A percentile compares a stretch with the other conserved stretches of the same genome.
Conservation (phyloP, 2,329 filamentous ascomycete genomes). For the Hypoxylon sp. region DNA sequence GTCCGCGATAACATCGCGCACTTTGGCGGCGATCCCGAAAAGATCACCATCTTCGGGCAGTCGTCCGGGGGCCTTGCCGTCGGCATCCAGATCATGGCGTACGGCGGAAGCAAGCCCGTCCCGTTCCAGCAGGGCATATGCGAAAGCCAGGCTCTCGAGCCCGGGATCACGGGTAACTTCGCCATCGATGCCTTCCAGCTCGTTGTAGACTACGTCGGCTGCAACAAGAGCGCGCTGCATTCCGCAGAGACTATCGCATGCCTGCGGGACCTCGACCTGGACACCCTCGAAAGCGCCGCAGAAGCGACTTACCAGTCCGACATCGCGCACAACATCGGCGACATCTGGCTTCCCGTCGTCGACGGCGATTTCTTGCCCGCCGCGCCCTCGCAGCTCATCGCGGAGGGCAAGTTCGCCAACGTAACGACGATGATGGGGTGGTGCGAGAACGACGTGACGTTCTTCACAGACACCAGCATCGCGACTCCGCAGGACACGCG, state of each 20-base stretch:
- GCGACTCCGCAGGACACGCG: constrained; percentile 58
- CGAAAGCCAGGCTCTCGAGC: constrained; percentile 65
- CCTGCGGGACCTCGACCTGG: constrained; percentile 60
- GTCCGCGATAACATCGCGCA: constrained; percentile 62
- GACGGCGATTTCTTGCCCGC: constrained; percentile 66
- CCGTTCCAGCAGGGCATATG: constrained; percentile 64
- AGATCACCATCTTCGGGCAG: constrained; percentile 62
- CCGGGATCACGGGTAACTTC: constrained; percentile 64
- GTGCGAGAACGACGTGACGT: constrained; percentile 61
- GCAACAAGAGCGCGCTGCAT: constrained; percentile 59
- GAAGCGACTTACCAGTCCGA: constrained; percentile 59
- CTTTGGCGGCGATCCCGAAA: constrained; percentile 61
- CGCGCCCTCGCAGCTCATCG: constrained; percentile 59
- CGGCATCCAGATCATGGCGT: constrained; percentile 65
- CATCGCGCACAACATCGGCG: constrained; percentile 64
- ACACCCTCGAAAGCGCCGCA: constrained; percentile 61
- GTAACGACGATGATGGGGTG: constrained; percentile 61
- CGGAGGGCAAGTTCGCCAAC: constrained; percentile 59
- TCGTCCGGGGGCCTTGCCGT: constrained; percentile 58
- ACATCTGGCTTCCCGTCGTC: constrained; percentile 66
- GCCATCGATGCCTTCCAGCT: constrained; percentile 62
- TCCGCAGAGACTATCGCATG: constrained; percentile 62
- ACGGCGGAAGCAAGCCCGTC: constrained; percentile 59
- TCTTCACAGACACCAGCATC: constrained; percentile 60
- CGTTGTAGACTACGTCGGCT: constrained; percentile 60